Evolutionary conservation across 192 early-diverging fungal species (phyloP).

Genomic region (Backusella mclennaniae): DNA sequence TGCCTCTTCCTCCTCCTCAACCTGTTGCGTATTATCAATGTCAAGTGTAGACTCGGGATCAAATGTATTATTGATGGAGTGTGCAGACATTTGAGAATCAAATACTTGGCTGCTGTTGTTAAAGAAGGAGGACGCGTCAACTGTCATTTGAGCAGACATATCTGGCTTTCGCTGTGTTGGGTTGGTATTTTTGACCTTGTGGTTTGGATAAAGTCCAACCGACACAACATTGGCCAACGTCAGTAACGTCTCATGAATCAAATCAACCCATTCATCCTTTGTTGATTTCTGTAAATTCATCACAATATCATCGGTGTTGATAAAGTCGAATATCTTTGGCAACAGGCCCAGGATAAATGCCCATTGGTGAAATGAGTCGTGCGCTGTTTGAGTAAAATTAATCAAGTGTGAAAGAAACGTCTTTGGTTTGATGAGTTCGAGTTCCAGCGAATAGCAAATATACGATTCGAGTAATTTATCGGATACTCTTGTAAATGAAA

Average conservation of each 20-base stretch:
- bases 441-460: slow-evolving; percentile 15
- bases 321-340: not conserved
- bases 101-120: slow-evolving; percentile 11
- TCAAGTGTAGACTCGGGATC: slow-evolving; percentile 28
- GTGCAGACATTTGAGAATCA: slow-evolving; percentile 5
- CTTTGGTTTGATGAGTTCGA: slow-evolving; percentile 11
- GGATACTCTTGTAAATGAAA: slow-evolving; percentile 15
- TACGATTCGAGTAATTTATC: slow-evolving; percentile 30
- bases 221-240: slow-evolving; percentile 14
- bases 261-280: slow-evolving; percentile 5
- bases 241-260: not conserved
- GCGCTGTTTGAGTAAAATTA: slow-evolving; percentile 9
- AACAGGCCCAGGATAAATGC: slow-evolving; percentile 17
- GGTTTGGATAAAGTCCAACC: slow-evolving; percentile 9
- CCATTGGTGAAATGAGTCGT: slow-evolving; percentile 25
- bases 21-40: slow-evolving; percentile 19
- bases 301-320: not conserved
- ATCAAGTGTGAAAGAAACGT: slow-evolving; percentile 7
- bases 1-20: slow-evolving; percentile 11
- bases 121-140: slow-evolving; percentile 3
- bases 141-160: not conserved
- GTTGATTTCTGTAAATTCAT: not conserved
- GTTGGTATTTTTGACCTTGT: not conserved
- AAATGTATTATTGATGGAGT: slow-evolving; percentile 14
- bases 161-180: not conserved